A percentile compares a stretch with the other conserved stretches of the same genome.
Conservation (phyloP, 805 yeast genomes). For the Wickerhamomyces hampshirensis region DNA sequence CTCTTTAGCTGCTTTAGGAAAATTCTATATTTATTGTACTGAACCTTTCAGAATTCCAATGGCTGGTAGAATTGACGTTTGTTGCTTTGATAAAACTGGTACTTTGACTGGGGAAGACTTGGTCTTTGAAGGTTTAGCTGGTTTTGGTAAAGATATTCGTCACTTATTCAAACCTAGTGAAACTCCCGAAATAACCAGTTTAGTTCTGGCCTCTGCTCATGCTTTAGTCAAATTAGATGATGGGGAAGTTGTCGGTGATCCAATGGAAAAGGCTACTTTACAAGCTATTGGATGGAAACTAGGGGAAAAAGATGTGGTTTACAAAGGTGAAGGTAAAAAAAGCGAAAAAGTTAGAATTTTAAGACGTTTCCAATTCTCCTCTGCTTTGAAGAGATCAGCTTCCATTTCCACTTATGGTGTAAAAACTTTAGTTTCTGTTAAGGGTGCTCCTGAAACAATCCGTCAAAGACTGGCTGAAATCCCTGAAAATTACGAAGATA, state of each 20-base stretch:
- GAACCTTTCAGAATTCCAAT: constrained; percentile 97
- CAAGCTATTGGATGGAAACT: constrained; percentile 84
- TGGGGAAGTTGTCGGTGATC: constrained; percentile 98
- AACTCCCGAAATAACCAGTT: constrained; percentile 64
- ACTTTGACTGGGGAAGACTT: constrained; percentile 96
- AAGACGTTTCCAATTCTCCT: constrained; percentile 95
- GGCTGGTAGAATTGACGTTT: constrained; percentile 97
- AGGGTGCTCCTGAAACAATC: constrained; percentile 98
- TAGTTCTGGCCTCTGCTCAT: constrained; percentile 90
- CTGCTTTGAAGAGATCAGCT: constrained; percentile 93
- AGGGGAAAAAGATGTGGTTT: constrained; percentile 68
- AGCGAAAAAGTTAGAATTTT: constrained; percentile 58
- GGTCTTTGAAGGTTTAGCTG: constrained; percentile 94
- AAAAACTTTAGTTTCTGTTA: constrained; percentile 72
- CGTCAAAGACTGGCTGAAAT: constrained; percentile 64
- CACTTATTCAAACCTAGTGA: constrained; percentile 50
- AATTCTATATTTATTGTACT: constrained; percentile 89
- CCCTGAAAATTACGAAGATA: constrained; percentile 78
- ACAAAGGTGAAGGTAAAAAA: constrained; percentile 33
- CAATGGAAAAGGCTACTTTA: constrained; percentile 97
- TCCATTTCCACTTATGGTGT: constrained; percentile 61
- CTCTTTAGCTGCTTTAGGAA: constrained; percentile 81
- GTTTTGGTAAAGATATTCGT: constrained; percentile 52
- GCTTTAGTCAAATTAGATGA: constrained; percentile 92
- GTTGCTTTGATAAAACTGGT: constrained; percentile 98